phyloP scores from a whole-genome alignment of 345 rosid genomes.

The Carallia brachiata region DNA sequence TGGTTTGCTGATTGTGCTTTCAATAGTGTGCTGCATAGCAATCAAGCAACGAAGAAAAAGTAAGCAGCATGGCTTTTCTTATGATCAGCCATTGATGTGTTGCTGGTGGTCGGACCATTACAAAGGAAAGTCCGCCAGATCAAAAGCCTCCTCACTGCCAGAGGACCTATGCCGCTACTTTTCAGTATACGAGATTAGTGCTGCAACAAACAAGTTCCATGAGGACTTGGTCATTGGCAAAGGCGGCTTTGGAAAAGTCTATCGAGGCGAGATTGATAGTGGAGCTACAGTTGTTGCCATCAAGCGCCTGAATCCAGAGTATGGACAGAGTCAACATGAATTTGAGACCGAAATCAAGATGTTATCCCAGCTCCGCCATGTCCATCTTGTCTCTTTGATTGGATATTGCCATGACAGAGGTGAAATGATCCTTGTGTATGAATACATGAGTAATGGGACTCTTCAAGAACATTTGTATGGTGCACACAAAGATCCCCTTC shows the following conservation, averaged over 20 bases:
- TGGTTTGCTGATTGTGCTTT: neutral
- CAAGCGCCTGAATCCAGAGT: neutral
- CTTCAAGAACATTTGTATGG: neutral
- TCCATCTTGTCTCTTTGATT: neutral
- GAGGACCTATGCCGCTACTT: conserved; percentile 13
- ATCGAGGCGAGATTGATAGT: neutral
- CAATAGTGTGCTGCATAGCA: neutral
- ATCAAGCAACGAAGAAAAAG: neutral
- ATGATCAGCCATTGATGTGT: too few relatives aligned
- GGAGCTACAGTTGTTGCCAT: neutral
- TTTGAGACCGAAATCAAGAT: neutral
- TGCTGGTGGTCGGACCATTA: too few relatives aligned
- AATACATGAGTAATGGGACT: neutral
- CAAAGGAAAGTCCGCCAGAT: too few relatives aligned
- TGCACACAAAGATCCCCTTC: neutral
- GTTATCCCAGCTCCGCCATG: neutral
- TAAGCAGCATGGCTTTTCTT: neutral
- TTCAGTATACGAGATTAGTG: neutral
- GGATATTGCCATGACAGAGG: neutral
- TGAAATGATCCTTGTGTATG: neutral
- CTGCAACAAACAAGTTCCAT: conserved; percentile 4
- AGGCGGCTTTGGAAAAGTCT: conserved; percentile 4
- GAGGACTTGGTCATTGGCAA: neutral
- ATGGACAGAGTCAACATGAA: neutral
- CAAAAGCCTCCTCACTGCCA: neutral